phyloP scores from a whole-genome alignment of 116 monocot species.

The Trichopus zeylanicus region DNA sequence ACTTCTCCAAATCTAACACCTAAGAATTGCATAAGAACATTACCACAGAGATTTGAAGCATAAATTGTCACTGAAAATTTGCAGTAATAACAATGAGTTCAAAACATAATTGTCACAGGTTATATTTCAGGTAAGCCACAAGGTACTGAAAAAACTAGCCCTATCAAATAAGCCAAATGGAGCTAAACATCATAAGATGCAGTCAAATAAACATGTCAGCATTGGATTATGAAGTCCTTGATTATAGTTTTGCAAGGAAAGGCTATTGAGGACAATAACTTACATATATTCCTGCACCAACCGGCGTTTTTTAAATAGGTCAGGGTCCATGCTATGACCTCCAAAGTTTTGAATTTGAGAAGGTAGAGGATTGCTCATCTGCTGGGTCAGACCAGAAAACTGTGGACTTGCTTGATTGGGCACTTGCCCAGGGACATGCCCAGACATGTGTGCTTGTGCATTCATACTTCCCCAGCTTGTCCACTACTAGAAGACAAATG shows the following conservation, averaged over 20 bases:
- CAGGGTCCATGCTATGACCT: constrained; percentile 32
- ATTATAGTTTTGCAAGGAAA: neutral
- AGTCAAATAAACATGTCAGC: too few species aligned
- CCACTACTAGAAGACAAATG: neutral
- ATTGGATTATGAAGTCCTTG: too few species aligned
- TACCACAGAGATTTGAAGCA: neutral
- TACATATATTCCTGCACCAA: constrained; percentile 40
- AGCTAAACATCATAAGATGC: too few species aligned
- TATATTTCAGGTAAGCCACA: too few species aligned
- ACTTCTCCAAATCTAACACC: neutral
- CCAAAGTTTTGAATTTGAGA: constrained; percentile 40
- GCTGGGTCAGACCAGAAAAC: constrained; percentile 24
- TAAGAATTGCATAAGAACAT: neutral
- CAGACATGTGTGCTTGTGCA: constrained; percentile 29
- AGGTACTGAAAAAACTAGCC: too few species aligned
- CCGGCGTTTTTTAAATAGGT: constrained; percentile 20
- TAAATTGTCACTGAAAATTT: neutral
- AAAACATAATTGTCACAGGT: too few species aligned
- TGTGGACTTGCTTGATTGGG: constrained; percentile 25
- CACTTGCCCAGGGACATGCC: constrained; percentile 22
- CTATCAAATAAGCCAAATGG: too few species aligned
- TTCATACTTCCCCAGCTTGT: constrained; percentile 22
- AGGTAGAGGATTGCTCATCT: constrained; percentile 19
- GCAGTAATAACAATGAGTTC: neutral
- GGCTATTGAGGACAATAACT: too few species aligned